These are phyloP conservation scores for Penicillium janthinellum DNA, from an alignment of 2,329 filamentous ascomycete species.

Conservation along the genomic window DNA sequence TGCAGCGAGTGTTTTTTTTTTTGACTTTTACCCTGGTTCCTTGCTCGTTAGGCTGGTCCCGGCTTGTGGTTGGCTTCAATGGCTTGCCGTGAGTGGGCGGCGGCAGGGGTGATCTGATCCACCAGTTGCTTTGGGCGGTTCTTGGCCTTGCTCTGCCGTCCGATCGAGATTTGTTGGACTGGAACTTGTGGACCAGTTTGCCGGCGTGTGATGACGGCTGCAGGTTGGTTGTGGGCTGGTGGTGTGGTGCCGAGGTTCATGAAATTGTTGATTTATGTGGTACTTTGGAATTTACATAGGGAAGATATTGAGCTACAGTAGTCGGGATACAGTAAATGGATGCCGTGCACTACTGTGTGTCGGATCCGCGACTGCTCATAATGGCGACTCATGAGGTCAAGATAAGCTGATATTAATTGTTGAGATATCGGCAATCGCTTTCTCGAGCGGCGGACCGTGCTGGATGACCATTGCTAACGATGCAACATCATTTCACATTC, in stretches of 20 bases:
- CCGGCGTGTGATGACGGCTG: not conserved
- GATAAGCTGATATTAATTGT: not conserved
- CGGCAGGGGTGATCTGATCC: slow-evolving; percentile 3
- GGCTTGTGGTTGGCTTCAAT: not conserved
- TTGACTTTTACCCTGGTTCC: too few relatives aligned
- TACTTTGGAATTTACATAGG: not conserved
- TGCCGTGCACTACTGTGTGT: too few relatives aligned
- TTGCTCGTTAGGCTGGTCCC: not conserved
- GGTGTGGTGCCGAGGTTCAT: not conserved
- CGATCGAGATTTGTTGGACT: slow-evolving; percentile 1
- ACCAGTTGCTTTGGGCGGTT: not conserved
- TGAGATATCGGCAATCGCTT: too few relatives aligned
- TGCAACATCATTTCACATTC: not conserved
- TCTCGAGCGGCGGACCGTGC: not conserved
- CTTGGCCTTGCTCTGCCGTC: not conserved
- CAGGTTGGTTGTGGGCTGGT: not conserved
- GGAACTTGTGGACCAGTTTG: too few relatives aligned
- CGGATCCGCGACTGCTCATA: not conserved
- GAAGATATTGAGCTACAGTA: not conserved
- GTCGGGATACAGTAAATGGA: not conserved
- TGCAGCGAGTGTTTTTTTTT: not conserved
- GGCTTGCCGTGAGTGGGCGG: not conserved
- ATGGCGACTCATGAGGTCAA: not conserved
- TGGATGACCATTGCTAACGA: not conserved
- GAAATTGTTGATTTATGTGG: not conserved